These are phyloP conservation scores for Globisporangium echinulatum DNA, from an alignment of 352 stramenopile genomes.

Conservation along the genomic window DNA sequence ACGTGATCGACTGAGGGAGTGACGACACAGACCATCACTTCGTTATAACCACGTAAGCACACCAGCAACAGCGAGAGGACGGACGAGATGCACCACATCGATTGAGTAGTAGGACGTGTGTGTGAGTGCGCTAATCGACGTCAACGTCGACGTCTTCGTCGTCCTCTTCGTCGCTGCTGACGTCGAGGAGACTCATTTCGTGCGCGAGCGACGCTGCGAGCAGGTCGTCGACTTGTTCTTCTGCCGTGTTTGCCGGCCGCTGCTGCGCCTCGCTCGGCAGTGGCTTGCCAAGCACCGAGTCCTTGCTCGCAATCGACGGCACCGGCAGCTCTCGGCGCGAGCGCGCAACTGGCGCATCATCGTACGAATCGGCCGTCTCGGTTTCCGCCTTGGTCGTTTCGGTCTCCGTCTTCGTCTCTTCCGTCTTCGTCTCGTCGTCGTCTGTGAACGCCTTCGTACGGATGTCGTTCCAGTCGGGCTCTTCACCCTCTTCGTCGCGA, in stretches of 20 bases:
- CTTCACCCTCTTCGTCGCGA: constrained; percentile 80
- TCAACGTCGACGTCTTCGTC: constrained; percentile 38
- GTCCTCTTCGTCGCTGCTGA: constrained; percentile 84
- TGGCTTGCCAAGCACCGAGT: constrained; percentile 28
- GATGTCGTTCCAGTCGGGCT: constrained; percentile 78
- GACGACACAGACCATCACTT: not conserved
- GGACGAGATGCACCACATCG: not conserved
- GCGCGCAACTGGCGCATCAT: not conserved
- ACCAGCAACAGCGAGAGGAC: not conserved
- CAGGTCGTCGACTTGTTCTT: constrained; percentile 62
- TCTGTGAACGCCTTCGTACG: constrained; percentile 55
- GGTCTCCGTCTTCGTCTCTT: constrained; percentile 16
- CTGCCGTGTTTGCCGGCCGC: constrained; percentile 15
- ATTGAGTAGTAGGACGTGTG: not conserved
- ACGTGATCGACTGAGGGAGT: no score
- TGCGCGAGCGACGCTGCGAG: constrained; percentile 54
- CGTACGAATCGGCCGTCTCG: not conserved
- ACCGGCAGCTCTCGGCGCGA: constrained; percentile 12
- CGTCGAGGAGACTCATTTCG: constrained; percentile 69
- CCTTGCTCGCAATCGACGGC: constrained; percentile 4
- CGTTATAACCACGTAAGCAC: not conserved
- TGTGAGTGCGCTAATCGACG: constrained; percentile 25
- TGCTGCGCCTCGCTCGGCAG: constrained; percentile 24
- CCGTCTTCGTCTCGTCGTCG: constrained; percentile 26
- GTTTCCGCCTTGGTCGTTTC: not conserved